Conservation (phyloP, 805 yeast genomes). For the Wickerhamomyces rabaulensis region DNA sequence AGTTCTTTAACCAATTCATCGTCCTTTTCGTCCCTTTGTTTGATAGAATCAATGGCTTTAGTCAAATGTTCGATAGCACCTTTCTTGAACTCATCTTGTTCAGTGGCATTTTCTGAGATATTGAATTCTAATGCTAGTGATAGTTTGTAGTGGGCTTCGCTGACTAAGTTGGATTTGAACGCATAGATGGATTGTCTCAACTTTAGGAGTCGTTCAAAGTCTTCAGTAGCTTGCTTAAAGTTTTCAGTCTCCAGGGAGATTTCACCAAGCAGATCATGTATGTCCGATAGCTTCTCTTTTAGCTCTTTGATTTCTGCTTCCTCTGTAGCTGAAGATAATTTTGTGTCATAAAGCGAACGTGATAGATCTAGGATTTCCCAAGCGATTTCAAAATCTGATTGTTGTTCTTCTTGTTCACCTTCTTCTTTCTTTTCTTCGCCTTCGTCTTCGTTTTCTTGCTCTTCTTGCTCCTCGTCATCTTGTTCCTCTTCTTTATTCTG, state of each 20-base stretch:
- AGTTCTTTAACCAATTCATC: constrained; percentile 52
- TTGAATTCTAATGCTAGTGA: constrained; percentile 72
- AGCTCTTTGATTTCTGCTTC: neutral
- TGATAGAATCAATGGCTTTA: constrained; percentile 46
- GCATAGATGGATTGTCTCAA: constrained; percentile 48
- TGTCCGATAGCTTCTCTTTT: constrained; percentile 54
- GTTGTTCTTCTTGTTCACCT: constrained; percentile 38
- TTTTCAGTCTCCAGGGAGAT: constrained; percentile 87
- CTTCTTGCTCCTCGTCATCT: constrained; percentile 21
- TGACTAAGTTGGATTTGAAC: constrained; percentile 48
- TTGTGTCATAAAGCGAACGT: constrained; percentile 52
- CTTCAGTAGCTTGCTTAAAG: constrained; percentile 70
- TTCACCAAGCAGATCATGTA: constrained; percentile 80
- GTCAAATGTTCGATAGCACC: constrained; percentile 52
- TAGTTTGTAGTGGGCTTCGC: constrained; percentile 78
- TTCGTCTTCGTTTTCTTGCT: constrained; percentile 19
- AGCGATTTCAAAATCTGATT: constrained; percentile 77
- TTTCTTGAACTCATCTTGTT: constrained; percentile 37
- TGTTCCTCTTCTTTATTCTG: constrained; percentile 4
- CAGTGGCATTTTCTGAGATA: neutral
- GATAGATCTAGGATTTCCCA: constrained; percentile 84
- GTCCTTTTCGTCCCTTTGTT: constrained; percentile 32
- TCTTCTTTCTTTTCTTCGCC: constrained; percentile 16
- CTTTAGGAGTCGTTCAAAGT: constrained; percentile 54
- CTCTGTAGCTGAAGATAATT: constrained; percentile 20